phyloP scores from a whole-genome alignment of 306 rosid genomes.

The Crataegus laevigata region DNA sequence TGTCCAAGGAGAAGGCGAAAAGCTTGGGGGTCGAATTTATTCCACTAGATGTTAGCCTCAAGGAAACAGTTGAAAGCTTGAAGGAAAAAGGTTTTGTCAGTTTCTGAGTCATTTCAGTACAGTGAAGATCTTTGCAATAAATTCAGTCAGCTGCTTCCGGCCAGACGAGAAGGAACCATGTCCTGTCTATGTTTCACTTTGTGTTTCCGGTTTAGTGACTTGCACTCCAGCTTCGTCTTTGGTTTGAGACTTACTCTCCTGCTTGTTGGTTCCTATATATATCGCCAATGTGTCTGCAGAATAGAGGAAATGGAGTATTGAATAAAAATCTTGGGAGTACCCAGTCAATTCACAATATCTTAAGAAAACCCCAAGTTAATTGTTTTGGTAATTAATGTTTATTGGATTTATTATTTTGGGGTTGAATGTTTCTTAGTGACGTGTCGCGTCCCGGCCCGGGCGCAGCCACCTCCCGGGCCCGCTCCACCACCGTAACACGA shows the following conservation, averaged over 20 bases:
- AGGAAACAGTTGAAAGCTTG: slow-evolving; percentile 67
- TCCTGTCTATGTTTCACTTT: not conserved
- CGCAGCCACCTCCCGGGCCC: too few species aligned
- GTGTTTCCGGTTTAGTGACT: not conserved
- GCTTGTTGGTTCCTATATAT: not conserved
- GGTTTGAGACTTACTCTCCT: not conserved
- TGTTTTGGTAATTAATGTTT: too few species aligned
- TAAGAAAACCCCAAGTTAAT: too few species aligned
- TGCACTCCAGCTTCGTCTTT: not conserved
- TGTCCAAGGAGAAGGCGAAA: slow-evolving; percentile 58
- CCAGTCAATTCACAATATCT: too few species aligned
- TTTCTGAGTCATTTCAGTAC: slow-evolving; percentile 23
- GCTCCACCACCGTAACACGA: too few species aligned
- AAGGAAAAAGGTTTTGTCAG: slow-evolving; percentile 42
- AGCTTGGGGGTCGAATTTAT: slow-evolving; percentile 59
- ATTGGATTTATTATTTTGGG: too few species aligned
- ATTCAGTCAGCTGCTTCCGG: not conserved
- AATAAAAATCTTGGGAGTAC: not conserved
- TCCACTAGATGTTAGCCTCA: slow-evolving; percentile 46
- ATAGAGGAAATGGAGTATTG: not conserved
- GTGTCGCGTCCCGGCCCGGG: too few species aligned
- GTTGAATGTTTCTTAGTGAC: too few species aligned
- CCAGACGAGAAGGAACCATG: not conserved
- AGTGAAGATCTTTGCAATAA: not conserved
- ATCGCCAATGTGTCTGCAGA: not conserved